Evolutionary conservation across 306 rosid genomes (phyloP).

Genomic region (Cyclanthera cordifolia): DNA sequence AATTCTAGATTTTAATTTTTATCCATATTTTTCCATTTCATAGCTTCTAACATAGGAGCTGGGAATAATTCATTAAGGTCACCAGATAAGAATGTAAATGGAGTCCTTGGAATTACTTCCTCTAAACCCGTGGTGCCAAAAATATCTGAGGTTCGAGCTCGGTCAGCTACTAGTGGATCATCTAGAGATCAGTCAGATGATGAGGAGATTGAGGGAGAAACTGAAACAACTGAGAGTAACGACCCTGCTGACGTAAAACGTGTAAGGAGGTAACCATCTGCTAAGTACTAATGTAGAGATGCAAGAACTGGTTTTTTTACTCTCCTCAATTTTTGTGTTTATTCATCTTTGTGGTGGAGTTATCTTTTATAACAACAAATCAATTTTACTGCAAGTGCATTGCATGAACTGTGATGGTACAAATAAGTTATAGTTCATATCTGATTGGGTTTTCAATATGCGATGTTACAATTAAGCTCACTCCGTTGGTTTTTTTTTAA

Average conservation of each 20-base stretch:
- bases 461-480: background rate
- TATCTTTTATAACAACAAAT: background rate
- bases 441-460: background rate
- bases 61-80: constrained; percentile 45
- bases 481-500: too few species aligned
- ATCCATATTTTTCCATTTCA: constrained; percentile 9
- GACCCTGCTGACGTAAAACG: constrained; percentile 68
- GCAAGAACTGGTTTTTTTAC: background rate
- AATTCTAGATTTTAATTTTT: background rate
- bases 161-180: constrained; percentile 62
- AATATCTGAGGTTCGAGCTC: constrained; percentile 27
- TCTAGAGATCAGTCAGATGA: constrained; percentile 73
- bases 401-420: background rate
- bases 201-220: constrained; percentile 80
- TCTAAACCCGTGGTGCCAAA: constrained; percentile 30
- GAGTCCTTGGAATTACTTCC: constrained; percentile 29
- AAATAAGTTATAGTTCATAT: background rate
- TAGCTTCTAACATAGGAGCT: constrained; percentile 39
- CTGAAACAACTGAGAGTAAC: constrained; percentile 41
- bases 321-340: background rate
- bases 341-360: background rate
- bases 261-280: constrained; percentile 63
- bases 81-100: constrained; percentile 41
- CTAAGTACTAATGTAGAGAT: background rate
- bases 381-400: background rate